A percentile compares a stretch with the other conserved stretches of the same genome.
These are phyloP conservation scores for Cupressus sempervirens DNA, from an alignment of 75 land plant species.

Conservation along the genomic window DNA sequence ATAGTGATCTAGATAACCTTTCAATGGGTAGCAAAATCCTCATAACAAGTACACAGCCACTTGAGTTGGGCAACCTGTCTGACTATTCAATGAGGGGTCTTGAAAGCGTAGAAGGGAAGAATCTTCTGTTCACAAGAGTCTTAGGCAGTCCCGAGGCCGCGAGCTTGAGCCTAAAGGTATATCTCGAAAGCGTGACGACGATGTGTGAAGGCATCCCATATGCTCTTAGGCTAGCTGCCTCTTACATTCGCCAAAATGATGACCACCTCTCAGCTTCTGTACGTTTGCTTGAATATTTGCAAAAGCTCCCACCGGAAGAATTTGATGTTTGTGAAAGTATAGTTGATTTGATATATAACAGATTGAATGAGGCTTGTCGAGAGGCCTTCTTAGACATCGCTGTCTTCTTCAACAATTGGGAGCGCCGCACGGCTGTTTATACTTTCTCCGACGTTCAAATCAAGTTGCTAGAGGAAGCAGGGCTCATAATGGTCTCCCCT, in stretches of 20 bases:
- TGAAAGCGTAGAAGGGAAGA: too few relatives aligned
- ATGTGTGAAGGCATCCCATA: not conserved
- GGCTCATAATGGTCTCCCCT: not conserved
- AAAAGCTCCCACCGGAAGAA: not conserved
- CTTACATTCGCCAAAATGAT: not conserved
- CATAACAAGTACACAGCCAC: not conserved
- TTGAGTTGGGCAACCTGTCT: too few relatives aligned
- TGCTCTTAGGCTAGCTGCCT: not conserved
- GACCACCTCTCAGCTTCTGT: not conserved
- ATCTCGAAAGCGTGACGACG: too few relatives aligned
- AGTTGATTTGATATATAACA: not conserved
- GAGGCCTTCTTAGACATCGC: not conserved
- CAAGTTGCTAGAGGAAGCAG: not conserved
- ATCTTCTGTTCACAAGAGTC: too few relatives aligned
- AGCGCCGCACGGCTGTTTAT: not conserved
- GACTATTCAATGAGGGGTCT: too few relatives aligned
- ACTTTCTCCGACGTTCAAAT: not conserved
- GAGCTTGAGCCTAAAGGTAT: too few relatives aligned
- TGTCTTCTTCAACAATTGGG: not conserved
- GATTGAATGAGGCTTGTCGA: not conserved
- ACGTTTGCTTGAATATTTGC: not conserved
- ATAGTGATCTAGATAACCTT: not conserved
- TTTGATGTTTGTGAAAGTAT: not conserved
- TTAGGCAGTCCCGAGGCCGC: too few relatives aligned
- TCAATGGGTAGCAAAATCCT: not conserved